Evolutionary conservation across 2,329 filamentous ascomycete genomes (phyloP).

Genomic region (Fusarium sororula): DNA sequence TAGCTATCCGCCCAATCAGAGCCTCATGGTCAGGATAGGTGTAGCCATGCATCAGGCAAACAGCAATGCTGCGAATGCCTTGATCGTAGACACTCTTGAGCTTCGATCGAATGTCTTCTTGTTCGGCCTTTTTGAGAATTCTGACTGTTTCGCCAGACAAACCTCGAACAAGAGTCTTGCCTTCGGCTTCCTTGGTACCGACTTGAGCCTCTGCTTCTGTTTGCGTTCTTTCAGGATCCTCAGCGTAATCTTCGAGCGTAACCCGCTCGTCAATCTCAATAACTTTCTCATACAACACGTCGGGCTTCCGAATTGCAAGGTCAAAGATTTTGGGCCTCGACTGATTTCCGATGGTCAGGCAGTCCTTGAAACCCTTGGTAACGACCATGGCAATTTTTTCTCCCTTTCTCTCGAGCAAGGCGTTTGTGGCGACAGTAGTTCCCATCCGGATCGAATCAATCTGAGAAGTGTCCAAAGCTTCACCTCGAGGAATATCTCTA

Average conservation of each 20-base stretch:
- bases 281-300: constrained; percentile 85
- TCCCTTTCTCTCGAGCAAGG: constrained; percentile 87
- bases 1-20: constrained; percentile 77
- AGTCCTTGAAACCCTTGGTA: constrained; percentile 88
- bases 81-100: constrained; percentile 70
- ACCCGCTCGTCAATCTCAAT: constrained; percentile 93
- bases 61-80: constrained; percentile 82
- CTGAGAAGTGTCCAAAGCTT: constrained; percentile 80
- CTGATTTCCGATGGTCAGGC: constrained; percentile 89
- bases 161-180: constrained; percentile 71
- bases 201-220: constrained; percentile 64
- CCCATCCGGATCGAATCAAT: constrained; percentile 97
- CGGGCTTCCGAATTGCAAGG: constrained; percentile 84
- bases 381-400: constrained; percentile 89
- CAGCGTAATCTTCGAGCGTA: constrained; percentile 90
- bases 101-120: constrained; percentile 63
- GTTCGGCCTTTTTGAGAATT: constrained; percentile 68
- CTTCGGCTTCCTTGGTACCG: constrained; percentile 56
- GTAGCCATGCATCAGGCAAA: constrained; percentile 92
- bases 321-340: constrained; percentile 91
- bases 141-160: constrained; percentile 76
- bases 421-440: constrained; percentile 94
- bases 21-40: constrained; percentile 90
- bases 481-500: constrained; percentile 79
- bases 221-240: constrained; percentile 75